Conservation (phyloP, 176 grass and related monocot genomes). For the Calamus simplicifolius region DNA sequence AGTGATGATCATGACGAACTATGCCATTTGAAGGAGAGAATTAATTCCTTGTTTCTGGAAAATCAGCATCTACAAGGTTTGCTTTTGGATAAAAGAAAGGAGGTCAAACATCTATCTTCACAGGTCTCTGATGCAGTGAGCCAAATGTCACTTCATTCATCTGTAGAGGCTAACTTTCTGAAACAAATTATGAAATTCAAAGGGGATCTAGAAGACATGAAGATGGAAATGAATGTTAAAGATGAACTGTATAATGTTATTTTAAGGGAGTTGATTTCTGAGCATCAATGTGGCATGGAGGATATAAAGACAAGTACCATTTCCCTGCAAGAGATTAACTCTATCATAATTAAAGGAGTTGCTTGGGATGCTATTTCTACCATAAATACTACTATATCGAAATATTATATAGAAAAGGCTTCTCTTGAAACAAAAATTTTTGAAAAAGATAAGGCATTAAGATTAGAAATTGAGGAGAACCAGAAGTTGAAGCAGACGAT, state of each 20-base stretch:
- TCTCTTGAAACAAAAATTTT: slow-evolving; percentile 31
- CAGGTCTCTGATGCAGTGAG: slow-evolving; percentile 46
- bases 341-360: slow-evolving; percentile 12
- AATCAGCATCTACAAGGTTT: slow-evolving; percentile 40
- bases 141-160: slow-evolving; percentile 13
- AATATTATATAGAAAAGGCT: slow-evolving; percentile 31
- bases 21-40: slow-evolving; percentile 40
- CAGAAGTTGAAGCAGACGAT: slow-evolving; percentile 46
- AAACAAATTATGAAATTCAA: slow-evolving; percentile 33
- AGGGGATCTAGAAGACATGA: slow-evolving; percentile 36
- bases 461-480: slow-evolving; percentile 34
- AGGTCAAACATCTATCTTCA: slow-evolving; percentile 42
- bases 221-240: slow-evolving; percentile 38
- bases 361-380: neutral
- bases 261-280: slow-evolving; percentile 34
- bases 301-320: slow-evolving; percentile 19
- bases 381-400: slow-evolving; percentile 10
- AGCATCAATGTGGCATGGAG: slow-evolving; percentile 29
- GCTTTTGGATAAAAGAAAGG: slow-evolving; percentile 38
- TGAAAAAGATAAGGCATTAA: slow-evolving; percentile 45
- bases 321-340: slow-evolving; percentile 7
- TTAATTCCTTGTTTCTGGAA: slow-evolving; percentile 34
- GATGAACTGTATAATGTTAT: slow-evolving; percentile 25
- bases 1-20: slow-evolving; percentile 20
- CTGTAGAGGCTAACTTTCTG: slow-evolving; percentile 21